A percentile compares a stretch with the other conserved stretches of the same genome.
Conservation (phyloP, 192 early-diverging fungal species). For the Paraglomus occultum region DNA sequence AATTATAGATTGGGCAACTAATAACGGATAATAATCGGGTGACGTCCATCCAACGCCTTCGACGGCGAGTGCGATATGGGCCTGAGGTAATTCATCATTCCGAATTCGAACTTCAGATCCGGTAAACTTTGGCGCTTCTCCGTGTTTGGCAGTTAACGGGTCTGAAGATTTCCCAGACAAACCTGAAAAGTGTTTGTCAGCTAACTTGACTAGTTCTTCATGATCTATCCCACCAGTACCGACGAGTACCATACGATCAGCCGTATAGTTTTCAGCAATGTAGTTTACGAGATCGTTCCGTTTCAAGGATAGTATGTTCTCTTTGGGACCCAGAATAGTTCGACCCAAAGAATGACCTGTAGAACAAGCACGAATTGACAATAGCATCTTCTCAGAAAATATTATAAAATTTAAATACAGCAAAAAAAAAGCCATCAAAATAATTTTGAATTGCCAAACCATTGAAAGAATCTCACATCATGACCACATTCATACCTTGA, state of each 20-base stretch:
- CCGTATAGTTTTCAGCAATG: slow-evolving; percentile 93
- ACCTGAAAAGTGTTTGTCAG: slow-evolving; percentile 88
- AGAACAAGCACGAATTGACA: background rate
- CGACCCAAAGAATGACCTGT: slow-evolving; percentile 61
- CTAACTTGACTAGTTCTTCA: slow-evolving; percentile 87
- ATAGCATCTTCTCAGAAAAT: background rate
- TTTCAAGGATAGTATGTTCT: slow-evolving; percentile 90
- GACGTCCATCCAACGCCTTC: slow-evolving; percentile 95
- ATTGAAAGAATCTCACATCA: background rate
- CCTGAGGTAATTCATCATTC: slow-evolving; percentile 84
- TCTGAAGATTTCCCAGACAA: slow-evolving; percentile 56
- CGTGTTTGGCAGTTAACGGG: slow-evolving; percentile 41
- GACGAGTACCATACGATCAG: slow-evolving; percentile 95
- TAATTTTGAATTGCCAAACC: background rate
- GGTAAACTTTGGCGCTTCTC: slow-evolving; percentile 74
- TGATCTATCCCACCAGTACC: slow-evolving; percentile 93
- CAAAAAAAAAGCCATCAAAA: background rate
- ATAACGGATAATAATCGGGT: slow-evolving; percentile 93
- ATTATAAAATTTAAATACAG: background rate
- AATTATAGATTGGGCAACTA: slow-evolving; percentile 93
- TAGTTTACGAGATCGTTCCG: slow-evolving; percentile 85
- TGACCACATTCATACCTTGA: slow-evolving; percentile 49
- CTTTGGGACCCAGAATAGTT: slow-evolving; percentile 92
- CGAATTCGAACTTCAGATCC: slow-evolving; percentile 89
- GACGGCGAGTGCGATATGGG: slow-evolving; percentile 97